A percentile compares a stretch with the other conserved stretches of the same genome.
These are phyloP conservation scores for Solanum infundibuliforme DNA, from an alignment of 257 asterid genomes.

Conservation along the genomic window DNA sequence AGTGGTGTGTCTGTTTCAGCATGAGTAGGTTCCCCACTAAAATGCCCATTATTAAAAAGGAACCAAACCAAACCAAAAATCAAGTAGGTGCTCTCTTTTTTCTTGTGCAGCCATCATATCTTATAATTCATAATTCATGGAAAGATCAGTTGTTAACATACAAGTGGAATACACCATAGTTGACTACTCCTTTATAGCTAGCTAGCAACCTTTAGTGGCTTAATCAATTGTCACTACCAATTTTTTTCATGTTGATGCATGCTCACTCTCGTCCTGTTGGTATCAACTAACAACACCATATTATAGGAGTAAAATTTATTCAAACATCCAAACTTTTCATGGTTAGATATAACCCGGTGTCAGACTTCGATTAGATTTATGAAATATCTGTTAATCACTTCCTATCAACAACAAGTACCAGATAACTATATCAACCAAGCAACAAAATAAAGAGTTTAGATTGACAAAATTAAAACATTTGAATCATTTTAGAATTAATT, in stretches of 20 bases:
- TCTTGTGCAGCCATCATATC: background rate
- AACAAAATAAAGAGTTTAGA: background rate
- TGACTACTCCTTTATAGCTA: background rate
- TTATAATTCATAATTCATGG: background rate
- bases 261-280: background rate
- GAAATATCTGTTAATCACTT: background rate
- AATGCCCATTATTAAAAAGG: background rate
- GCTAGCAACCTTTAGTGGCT: background rate
- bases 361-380: too few species aligned
- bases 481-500: background rate
- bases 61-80: background rate
- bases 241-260: background rate
- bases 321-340: background rate
- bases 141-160: background rate
- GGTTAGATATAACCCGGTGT: background rate
- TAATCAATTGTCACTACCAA: background rate
- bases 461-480: background rate
- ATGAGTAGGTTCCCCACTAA: slow-evolving; percentile 12
- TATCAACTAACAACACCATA: background rate
- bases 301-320: background rate
- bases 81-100: background rate
- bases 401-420: fast-evolving
- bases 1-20: background rate
- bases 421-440: background rate
- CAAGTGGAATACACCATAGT: background rate